These are phyloP conservation scores for Zymoseptoria pseudotritici DNA, from an alignment of 2,329 filamentous ascomycete genomes.

Conservation along the genomic window DNA sequence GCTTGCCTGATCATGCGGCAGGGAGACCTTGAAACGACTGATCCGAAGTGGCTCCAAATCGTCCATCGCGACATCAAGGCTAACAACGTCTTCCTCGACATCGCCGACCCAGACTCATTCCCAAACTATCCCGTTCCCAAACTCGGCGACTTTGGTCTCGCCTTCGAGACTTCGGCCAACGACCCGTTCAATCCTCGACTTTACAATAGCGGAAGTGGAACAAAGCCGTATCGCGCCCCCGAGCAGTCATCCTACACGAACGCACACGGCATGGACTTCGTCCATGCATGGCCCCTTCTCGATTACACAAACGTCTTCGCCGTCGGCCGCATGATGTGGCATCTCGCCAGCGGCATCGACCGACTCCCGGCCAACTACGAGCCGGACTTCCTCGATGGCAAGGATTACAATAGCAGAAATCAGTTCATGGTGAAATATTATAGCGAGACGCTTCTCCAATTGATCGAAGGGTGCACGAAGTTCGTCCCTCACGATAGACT, in stretches of 20 bases:
- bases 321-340: neutral
- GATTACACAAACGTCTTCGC: slow-evolving; percentile 3
- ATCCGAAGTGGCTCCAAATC: slow-evolving; percentile 1
- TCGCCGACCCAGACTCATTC: neutral
- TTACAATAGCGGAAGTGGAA: neutral
- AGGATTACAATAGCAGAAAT: neutral
- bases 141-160: slow-evolving; percentile 8
- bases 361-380: neutral
- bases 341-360: neutral
- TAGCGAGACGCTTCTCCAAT: neutral
- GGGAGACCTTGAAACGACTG: neutral
- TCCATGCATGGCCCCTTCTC: neutral
- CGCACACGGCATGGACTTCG: neutral
- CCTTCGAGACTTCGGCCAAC: neutral
- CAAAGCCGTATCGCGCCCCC: neutral
- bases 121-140: slow-evolving; percentile 5
- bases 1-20: slow-evolving; percentile 11
- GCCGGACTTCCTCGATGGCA: neutral
- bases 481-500: slow-evolving; percentile 5
- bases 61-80: slow-evolving; percentile 88
- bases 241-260: neutral
- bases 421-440: slow-evolving; percentile 2
- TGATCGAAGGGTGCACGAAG: slow-evolving; percentile 7
- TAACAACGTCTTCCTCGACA: slow-evolving; percentile 78
- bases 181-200: neutral